Evolutionary conservation across 78 protist species (phyloP), one percentile per base, ranked within the genome.

Genomic region (Dictyostelium firmibasis): DNA sequence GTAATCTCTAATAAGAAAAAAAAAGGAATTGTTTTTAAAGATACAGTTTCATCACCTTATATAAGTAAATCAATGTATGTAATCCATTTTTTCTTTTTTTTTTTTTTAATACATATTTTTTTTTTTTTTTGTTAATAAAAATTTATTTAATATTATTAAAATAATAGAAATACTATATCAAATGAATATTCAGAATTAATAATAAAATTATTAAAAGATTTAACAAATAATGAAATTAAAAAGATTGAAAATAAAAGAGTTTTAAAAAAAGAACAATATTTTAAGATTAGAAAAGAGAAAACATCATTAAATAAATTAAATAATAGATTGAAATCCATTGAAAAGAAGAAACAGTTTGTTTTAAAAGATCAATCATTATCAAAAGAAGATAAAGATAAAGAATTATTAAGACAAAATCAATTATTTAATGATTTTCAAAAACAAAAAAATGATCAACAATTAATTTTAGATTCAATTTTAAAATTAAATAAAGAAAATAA

Each of bases 21-120:
- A 44, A 79, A 27, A 79, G 20, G 11, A 13, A 27, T 79, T 5
- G 60, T 79, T 16, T 81, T 81, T 81, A 81, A 81, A 81, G 86
- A 81, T 57, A 81, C 86, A 0, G 47, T 81, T 33, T 14, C 75
- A 29, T 53, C 86, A 57, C 86, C 86, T 31, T 81, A 53, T 33
- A 9, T 31, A 57, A 44, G 33, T 31, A 47, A 81, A 31, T 7
- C 44, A 57, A 10, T 57, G 86, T 81, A 81, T 47, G 74, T 3
- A n/a, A n/a, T n/a, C 0, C 41, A 11, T 5, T 47, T 47, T 47
- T 47, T 47, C 14, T 47, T 11, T 72, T 74, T 36, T 27, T 20
- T 69, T 5, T 25, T 27, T 25, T 6, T 4, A n/a, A n/a, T n/a
- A n/a, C n/a, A n/a, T 18, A 44, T 43, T 9, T 7, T 27, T 11